These are phyloP conservation scores for Erigeron philadelphicus DNA, from an alignment of 140 eudicot genomes.

Conservation along the genomic window DNA sequence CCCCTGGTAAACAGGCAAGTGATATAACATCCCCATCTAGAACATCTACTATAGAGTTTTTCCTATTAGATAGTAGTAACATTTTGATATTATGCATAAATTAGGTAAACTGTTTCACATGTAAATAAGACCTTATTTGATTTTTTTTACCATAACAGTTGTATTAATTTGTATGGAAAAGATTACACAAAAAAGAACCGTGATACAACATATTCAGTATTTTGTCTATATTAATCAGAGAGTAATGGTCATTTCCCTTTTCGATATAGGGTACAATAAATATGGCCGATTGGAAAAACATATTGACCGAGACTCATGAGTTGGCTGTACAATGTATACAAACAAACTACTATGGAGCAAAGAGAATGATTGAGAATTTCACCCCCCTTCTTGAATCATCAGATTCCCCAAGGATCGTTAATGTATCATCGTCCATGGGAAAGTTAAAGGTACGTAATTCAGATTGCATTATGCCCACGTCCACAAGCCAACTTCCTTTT, in stretches of 20 bases:
- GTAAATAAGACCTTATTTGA: too few relatives aligned
- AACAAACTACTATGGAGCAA: constrained; percentile 48
- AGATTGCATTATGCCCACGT: neutral
- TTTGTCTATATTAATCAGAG: neutral
- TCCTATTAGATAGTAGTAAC: neutral
- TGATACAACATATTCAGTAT: neutral
- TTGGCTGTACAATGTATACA: constrained; percentile 41
- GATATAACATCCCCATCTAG: neutral
- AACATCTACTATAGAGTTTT: neutral
- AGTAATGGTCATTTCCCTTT: too few relatives aligned
- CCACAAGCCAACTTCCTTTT: neutral
- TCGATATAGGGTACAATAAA: constrained; percentile 18
- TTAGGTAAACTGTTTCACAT: neutral
- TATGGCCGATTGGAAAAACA: constrained; percentile 17
- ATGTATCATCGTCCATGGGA: constrained; percentile 44
- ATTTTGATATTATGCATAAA: neutral
- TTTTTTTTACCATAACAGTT: too few relatives aligned
- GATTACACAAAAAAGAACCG: neutral
- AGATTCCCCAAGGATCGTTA: constrained; percentile 45
- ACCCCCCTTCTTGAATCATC: constrained; percentile 46
- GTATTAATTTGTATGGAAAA: too few relatives aligned
- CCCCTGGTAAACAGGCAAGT: constrained; percentile 16
- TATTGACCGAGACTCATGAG: constrained; percentile 24
- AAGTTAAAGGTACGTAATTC: constrained; percentile 37
- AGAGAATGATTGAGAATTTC: constrained; percentile 40